Percentiles rank a stretch among this genome's conserved stretches.
Evolutionary conservation across 148 eudicot genomes (phyloP).

Genomic region (Nepenthes mirabilis): DNA sequence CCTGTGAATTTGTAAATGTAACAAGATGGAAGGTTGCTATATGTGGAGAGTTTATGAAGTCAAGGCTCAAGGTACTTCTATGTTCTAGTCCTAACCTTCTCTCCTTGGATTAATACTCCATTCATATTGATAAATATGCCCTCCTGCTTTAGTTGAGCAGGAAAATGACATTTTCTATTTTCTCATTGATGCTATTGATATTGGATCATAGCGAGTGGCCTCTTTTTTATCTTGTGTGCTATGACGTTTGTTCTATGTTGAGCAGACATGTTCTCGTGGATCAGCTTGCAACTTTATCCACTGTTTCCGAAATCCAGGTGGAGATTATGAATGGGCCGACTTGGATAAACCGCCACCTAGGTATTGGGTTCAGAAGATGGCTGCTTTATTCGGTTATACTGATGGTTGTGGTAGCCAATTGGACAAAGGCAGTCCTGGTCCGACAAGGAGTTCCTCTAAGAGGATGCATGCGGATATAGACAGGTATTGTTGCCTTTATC

Average conservation of each 20-base stretch:
- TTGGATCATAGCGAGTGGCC: no score
- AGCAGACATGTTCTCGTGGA: conserved; percentile 83
- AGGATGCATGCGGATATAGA: conserved; percentile 14
- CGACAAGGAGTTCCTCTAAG: conserved; percentile 18
- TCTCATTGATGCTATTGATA: no score
- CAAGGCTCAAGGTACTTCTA: conserved; percentile 60
- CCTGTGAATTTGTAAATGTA: conserved; percentile 68
- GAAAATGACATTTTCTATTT: no score
- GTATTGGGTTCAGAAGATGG: conserved; percentile 69
- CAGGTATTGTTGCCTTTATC: conserved; percentile 15
- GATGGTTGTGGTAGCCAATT: conserved; percentile 22
- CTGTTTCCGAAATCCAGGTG: conserved; percentile 90
- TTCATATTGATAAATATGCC: neutral
- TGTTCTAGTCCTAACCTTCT: neutral
- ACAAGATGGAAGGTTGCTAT: conserved; percentile 89
- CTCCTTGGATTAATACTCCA: neutral
- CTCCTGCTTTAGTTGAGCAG: neutral
- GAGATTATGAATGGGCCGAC: conserved; percentile 98
- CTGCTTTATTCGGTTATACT: conserved; percentile 67
- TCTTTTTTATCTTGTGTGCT: neutral
- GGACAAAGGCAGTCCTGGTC: conserved; percentile 21
- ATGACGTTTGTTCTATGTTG: neutral
- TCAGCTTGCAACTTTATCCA: conserved; percentile 86
- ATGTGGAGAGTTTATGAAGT: conserved; percentile 91
- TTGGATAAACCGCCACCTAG: conserved; percentile 86